Base-by-base conservation (phyloP, 345 rosid genomes). In the Physaria fendleri region DNA sequence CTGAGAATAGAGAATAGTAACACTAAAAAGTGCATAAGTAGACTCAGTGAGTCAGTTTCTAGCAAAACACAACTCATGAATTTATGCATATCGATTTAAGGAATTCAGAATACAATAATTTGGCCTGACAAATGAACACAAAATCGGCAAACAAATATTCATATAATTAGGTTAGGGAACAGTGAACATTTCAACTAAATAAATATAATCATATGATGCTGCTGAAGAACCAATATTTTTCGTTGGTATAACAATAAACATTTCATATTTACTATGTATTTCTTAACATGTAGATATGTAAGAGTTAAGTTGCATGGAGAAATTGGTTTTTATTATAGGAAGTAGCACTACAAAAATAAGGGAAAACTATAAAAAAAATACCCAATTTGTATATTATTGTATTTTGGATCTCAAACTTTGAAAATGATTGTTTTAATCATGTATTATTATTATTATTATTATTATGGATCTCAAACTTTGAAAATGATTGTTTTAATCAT, bases 1-100 rank as follows among this genome's bases (percentile, higher is more conserved):
- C 52, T 11, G 38, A 49, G 17, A 48, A 58, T 58, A 48, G 38
- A 49, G 17, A 48, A 58, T 58, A 48, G 59, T 45, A 41, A 30
- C 45, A 23, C 54, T 23, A 67, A 41, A 67, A 67, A 41, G 59
- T 58, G 38, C 20, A 49, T 22, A 42, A 29, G 27, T 59, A 59
- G 65, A 65, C 60, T 40, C 72, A 42, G 72, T 42, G 66, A 59
- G 44, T 67, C 65, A 67, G 72, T 32, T 50, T 50, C 50, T 59
- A 59, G 72, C 66, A 50, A 32, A 23, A 40, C 56, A 56, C 29
- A 29, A 29, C 34, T 56, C 64, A 56, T 39, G 58, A 21, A 57
- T 15, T 30, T 3, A 47, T 32, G 5, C 24, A n/a, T n/a, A n/a
- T n/a, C n/a, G n/a, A n/a, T n/a, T n/a, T n/a, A n/a, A n/a, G n/a